Base-by-base conservation (phyloP, 768 basidiomycete genomes). In the Pisolithus microcarpus region DNA sequence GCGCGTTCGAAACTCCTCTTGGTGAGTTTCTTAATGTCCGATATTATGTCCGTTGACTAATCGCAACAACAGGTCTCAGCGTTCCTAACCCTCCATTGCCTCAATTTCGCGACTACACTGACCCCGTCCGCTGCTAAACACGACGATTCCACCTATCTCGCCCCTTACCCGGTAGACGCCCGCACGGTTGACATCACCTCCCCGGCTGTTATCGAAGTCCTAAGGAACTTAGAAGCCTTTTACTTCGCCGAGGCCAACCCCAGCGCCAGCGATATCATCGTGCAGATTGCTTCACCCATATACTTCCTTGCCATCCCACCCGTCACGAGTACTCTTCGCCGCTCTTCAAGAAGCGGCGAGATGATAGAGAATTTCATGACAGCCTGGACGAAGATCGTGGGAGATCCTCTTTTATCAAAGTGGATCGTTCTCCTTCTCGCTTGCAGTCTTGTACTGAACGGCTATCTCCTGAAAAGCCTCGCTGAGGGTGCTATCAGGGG, bases 31-130 rank as follows among this genome's bases (percentile, higher is more conserved):
- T 42, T 3, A 3, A n/a, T 3, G 3, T 38, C 48, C 18, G 23
- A 45, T 38, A 13, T 48, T 49, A 23, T 16, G 5, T 38, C 45
- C 45, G 43, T 34, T 34, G 13, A 34, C n/a, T 48, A 37, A 48
- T 28, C 13, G 43, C 9, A 21, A 51, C 43, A 37, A 43, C 9
- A 85, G 83, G 91, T 99, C 58, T 83, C 84, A 15, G 84, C 93
- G 3, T 99, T 98, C 79, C 76, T 95, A 56, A 83, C 83, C 0
- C 71, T 99, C 2, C 96, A 99, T 58, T 80, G 93, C 49, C 78
- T 96, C 55, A 98, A 97, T 74, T 80, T 98, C 52, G 86, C 85
- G 66, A 88, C 94, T 0, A 93, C 96, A 0, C 79, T 99, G 45
- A 86, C 93, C 0, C 77, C 82, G 31, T 73, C 76, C 16, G 65